Conservation (phyloP, 1,284 basidiomycete genomes). For the Hemileccinum hortonii region DNA sequence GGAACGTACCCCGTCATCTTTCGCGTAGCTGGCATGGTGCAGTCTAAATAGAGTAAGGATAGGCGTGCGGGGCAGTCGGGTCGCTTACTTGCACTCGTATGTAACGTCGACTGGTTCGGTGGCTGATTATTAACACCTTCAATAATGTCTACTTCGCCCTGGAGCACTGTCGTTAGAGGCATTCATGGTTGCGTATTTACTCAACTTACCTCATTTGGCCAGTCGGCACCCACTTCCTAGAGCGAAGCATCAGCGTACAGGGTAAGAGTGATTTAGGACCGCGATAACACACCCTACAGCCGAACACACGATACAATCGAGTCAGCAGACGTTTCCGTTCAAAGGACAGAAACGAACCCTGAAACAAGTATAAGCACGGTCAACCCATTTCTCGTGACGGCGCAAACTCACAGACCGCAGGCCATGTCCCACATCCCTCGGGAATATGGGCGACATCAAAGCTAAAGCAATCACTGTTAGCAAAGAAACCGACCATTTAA, state of each 20-base stretch:
- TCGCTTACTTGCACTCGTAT: conserved; percentile 44
- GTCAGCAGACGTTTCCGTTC: conserved; percentile 1
- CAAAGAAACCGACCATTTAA: no score
- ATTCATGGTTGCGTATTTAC: background rate
- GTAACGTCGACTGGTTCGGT: conserved; percentile 60
- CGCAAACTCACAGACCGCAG: conserved; percentile 32
- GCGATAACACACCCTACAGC: no score
- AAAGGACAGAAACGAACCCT: conserved; percentile 19
- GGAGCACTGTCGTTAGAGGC: background rate
- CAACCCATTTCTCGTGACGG: background rate
- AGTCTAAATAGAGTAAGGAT: conserved; percentile 37
- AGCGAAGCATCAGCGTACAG: no score
- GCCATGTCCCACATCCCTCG: conserved; percentile 41
- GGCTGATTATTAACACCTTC: conserved; percentile 63
- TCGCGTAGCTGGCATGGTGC: conserved; percentile 55
- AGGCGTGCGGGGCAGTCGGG: background rate
- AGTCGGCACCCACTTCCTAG: no score
- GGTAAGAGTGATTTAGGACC: no score
- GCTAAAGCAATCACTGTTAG: conserved; percentile 13
- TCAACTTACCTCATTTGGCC: background rate
- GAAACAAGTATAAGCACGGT: background rate
- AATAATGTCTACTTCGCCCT: conserved; percentile 65
- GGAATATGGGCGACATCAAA: conserved; percentile 41
- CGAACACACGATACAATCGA: no score
- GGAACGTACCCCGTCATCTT: conserved; percentile 48